Conservation (phyloP, 441 rosid genomes). For the Erysimum cheiri region DNA sequence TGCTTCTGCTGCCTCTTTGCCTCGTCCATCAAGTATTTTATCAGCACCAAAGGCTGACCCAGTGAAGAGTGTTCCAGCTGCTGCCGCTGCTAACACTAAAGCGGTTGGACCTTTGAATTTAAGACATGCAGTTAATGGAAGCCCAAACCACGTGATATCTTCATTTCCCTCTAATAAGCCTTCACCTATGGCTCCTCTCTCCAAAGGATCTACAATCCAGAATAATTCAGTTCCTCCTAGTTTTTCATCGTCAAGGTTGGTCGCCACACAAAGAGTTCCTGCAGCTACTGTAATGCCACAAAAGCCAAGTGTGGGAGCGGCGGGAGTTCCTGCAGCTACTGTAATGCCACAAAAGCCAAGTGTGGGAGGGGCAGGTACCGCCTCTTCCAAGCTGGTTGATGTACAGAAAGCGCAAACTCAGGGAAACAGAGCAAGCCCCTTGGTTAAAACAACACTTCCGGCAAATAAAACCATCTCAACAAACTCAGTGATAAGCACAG, state of each 20-base stretch:
- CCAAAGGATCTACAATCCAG: constrained; percentile 51
- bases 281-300: constrained; percentile 42
- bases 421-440: constrained; percentile 44
- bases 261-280: constrained; percentile 47
- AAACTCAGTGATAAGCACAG: constrained; percentile 43
- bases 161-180: constrained; percentile 46
- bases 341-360: constrained; percentile 50
- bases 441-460: constrained; percentile 35
- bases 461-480: constrained; percentile 40
- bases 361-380: constrained; percentile 39
- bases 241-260: constrained; percentile 37
- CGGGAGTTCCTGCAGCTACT: constrained; percentile 21
- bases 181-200: constrained; percentile 44
- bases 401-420: constrained; percentile 45
- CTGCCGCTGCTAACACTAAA: constrained; percentile 43
- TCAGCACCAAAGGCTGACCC: constrained; percentile 33
- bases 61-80: constrained; percentile 25
- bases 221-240: constrained; percentile 43
- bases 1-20: constrained; percentile 5
- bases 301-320: constrained; percentile 46
- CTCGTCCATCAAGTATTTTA: constrained; percentile 13
- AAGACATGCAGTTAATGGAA: constrained; percentile 51
- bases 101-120: constrained; percentile 46
- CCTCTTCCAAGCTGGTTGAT: constrained; percentile 41
- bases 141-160: constrained; percentile 42